Evolutionary conservation across 495 filamentous ascomycete species (phyloP).

Genomic region (Evernia prunastri): DNA sequence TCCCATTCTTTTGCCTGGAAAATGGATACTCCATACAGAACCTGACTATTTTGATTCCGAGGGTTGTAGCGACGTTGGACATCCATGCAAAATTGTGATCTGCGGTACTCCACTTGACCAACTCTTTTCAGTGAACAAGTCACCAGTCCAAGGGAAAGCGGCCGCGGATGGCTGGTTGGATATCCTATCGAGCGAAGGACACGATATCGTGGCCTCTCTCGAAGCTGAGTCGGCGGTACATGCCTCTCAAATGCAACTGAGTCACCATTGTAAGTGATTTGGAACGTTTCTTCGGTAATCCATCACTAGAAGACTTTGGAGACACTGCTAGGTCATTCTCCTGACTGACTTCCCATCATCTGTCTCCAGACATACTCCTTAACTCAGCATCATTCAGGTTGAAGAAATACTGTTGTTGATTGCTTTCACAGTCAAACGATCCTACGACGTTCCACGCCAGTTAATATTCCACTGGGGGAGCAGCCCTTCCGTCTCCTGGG

Average conservation of each 20-base stretch:
- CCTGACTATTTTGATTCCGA: not conserved
- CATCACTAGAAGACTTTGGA: too few relatives aligned
- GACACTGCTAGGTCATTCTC: too few relatives aligned
- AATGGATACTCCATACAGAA: too few relatives aligned
- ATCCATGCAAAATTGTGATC: not conserved
- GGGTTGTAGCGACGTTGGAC: too few relatives aligned
- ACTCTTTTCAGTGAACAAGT: not conserved
- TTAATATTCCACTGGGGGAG: not conserved
- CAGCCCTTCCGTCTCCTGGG: not conserved
- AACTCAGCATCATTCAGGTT: too few relatives aligned
- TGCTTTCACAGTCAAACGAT: too few relatives aligned
- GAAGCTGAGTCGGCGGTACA: conserved; percentile 2
- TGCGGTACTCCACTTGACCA: not conserved
- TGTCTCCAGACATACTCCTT: too few relatives aligned
- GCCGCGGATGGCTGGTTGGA: not conserved
- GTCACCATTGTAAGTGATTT: not conserved
- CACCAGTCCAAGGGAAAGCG: not conserved
- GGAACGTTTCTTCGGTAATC: not conserved
- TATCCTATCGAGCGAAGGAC: conserved; percentile 3
- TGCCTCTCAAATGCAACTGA: conserved; percentile 1
- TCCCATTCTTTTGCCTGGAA: not conserved
- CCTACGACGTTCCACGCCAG: not conserved
- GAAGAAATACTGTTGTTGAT: too few relatives aligned
- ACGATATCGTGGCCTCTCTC: not conserved
- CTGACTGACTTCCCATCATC: too few relatives aligned